Conservation (phyloP, 1,284 basidiomycete genomes). For the Schizopora paradoxa region DNA sequence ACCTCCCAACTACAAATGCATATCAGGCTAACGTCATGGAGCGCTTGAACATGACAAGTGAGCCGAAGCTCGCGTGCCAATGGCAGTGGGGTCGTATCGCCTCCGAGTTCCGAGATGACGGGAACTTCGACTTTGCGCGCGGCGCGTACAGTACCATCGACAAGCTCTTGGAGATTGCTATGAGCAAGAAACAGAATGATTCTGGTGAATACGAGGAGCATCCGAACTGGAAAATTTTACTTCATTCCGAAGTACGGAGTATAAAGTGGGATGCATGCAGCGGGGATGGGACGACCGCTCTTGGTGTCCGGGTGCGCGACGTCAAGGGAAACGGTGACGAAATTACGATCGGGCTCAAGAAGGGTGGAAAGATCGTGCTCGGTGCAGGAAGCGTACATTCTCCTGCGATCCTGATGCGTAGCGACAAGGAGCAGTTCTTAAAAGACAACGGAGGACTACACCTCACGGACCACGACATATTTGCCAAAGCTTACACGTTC, state of each 20-base stretch:
- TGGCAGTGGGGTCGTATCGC: slow-evolving; percentile 23
- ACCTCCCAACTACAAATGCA: slow-evolving; percentile 12
- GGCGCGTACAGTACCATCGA: slow-evolving; percentile 23
- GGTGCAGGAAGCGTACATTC: slow-evolving; percentile 19
- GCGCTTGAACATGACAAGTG: slow-evolving; percentile 19
- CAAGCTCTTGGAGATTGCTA: slow-evolving; percentile 21
- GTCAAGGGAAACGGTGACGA: slow-evolving; percentile 10
- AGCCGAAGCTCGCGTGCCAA: slow-evolving; percentile 12
- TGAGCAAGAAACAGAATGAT: slow-evolving; percentile 21
- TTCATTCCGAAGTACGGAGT: slow-evolving; percentile 17
- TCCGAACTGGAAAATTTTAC: slow-evolving; percentile 18
- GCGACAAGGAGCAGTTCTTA: slow-evolving; percentile 11
- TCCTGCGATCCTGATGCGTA: slow-evolving; percentile 20
- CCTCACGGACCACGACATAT: slow-evolving; percentile 22
- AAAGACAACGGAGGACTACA: slow-evolving; percentile 7
- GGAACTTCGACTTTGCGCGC: slow-evolving; percentile 21
- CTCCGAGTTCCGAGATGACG: slow-evolving; percentile 18
- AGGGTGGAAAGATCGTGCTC: slow-evolving; percentile 16
- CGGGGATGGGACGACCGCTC: too few relatives aligned
- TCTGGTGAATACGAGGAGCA: too few relatives aligned
- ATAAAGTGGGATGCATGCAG: too few relatives aligned
- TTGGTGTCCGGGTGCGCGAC: slow-evolving; percentile 5
- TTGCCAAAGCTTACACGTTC: slow-evolving; percentile 12
- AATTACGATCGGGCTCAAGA: too few relatives aligned
- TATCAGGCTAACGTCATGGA: slow-evolving; percentile 20